A percentile compares a stretch with the other conserved stretches of the same genome.
phyloP scores from a whole-genome alignment of 225 moss, liverwort and hornwort genomes.

The Pseudisothecium myosuroides region DNA sequence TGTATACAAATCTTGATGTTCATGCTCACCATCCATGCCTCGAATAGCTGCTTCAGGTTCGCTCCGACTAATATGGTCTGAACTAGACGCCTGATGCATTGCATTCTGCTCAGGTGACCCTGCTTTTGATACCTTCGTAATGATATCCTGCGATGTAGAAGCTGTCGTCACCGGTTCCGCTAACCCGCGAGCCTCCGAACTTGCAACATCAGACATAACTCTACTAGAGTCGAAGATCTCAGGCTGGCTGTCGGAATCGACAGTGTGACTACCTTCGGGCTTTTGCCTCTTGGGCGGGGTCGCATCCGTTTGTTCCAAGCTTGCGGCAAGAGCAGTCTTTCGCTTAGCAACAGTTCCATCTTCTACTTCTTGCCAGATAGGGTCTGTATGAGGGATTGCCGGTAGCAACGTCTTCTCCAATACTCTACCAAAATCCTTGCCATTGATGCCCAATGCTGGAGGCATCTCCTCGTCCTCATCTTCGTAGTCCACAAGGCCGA shows the following conservation, averaged over 20 bases:
- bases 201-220: neutral
- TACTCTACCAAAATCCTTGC: slow-evolving; percentile 34
- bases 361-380: slow-evolving; percentile 78
- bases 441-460: slow-evolving; percentile 25
- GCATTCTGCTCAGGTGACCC: neutral
- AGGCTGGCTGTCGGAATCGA: slow-evolving; percentile 11
- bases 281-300: slow-evolving; percentile 60
- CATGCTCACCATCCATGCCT: neutral
- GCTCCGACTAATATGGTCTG: neutral
- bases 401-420: slow-evolving; percentile 36
- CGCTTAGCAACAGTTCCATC: slow-evolving; percentile 57
- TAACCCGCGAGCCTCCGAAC: neutral
- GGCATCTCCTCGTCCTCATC: slow-evolving; percentile 89
- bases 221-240: slow-evolving; percentile 16
- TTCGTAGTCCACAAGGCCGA: slow-evolving; percentile 88
- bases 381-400: slow-evolving; percentile 47
- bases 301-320: slow-evolving; percentile 22
- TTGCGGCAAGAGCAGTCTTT: slow-evolving; percentile 30
- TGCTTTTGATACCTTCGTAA: neutral
- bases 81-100: neutral
- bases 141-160: neutral
- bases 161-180: neutral
- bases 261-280: slow-evolving; percentile 26
- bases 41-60: neutral
- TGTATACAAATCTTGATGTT: neutral